Evolutionary conservation across 805 yeast genomes (phyloP).

Genomic region (Candida koratica): DNA sequence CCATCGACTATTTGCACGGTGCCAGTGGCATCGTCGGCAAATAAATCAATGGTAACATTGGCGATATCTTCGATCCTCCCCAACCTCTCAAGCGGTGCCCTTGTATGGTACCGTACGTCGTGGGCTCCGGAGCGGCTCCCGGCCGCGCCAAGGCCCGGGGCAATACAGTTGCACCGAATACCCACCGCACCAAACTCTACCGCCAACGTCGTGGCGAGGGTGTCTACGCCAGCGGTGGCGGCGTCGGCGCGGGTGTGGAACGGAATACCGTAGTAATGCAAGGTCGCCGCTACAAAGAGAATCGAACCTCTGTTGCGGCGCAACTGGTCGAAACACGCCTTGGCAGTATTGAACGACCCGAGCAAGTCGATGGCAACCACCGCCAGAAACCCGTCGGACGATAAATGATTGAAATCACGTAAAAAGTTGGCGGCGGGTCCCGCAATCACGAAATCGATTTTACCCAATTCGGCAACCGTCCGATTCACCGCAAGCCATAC

Average conservation of each 20-base stretch:
- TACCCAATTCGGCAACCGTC: slow-evolving; percentile 46
- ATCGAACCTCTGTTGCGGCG: slow-evolving; percentile 45
- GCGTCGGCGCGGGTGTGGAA: slow-evolving; percentile 86
- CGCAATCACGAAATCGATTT: slow-evolving; percentile 42
- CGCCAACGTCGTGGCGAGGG: slow-evolving; percentile 75
- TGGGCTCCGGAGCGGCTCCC: slow-evolving; percentile 57
- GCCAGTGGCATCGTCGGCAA: slow-evolving; percentile 87
- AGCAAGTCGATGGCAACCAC: slow-evolving; percentile 38
- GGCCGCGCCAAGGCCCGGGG: slow-evolving; percentile 91
- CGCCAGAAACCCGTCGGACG: slow-evolving; percentile 38
- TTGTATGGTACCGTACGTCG: slow-evolving; percentile 27
- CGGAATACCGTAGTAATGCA: slow-evolving; percentile 43
- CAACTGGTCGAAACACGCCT: slow-evolving; percentile 37
- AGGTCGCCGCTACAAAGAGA: slow-evolving; percentile 40
- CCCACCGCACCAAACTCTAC: slow-evolving; percentile 92
- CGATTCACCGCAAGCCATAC: slow-evolving; percentile 57
- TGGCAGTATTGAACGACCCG: slow-evolving; percentile 41
- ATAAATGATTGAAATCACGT: slow-evolving; percentile 41
- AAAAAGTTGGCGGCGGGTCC: slow-evolving; percentile 45
- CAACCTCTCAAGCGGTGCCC: slow-evolving; percentile 61
- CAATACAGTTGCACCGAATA: slow-evolving; percentile 74
- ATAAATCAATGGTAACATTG: slow-evolving; percentile 74
- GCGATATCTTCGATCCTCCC: slow-evolving; percentile 81
- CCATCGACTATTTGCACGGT: slow-evolving; percentile 83
- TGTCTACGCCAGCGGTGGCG: slow-evolving; percentile 95